Conservation (phyloP, 2,329 filamentous ascomycete genomes). For the Metarhizium rileyi region DNA sequence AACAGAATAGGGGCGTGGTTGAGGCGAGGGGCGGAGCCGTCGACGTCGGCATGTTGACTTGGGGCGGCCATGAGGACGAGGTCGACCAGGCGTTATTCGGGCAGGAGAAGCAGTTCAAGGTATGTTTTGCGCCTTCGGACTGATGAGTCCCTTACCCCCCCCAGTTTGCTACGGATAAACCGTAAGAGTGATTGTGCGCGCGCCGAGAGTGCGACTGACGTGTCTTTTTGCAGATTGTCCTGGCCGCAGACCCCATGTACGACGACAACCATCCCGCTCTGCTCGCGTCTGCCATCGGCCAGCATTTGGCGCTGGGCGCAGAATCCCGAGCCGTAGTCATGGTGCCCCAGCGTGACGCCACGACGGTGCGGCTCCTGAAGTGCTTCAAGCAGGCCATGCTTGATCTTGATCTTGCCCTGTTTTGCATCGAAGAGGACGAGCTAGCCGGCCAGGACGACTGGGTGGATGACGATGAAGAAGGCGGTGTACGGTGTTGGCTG, state of each 20-base stretch:
- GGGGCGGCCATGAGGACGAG: slow-evolving; percentile 46
- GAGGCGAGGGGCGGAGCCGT: slow-evolving; percentile 44
- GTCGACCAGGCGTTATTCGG: slow-evolving; percentile 36
- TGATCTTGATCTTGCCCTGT: slow-evolving; percentile 33
- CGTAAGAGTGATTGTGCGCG: too few species aligned
- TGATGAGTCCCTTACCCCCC: not conserved
- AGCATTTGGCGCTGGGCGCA: slow-evolving; percentile 49
- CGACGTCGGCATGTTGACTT: slow-evolving; percentile 61
- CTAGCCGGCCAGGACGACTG: slow-evolving; percentile 66
- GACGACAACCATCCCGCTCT: slow-evolving; percentile 71
- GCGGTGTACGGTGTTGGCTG: slow-evolving; percentile 57
- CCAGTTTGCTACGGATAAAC: not conserved
- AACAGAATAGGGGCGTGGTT: slow-evolving; percentile 50
- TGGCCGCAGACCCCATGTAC: slow-evolving; percentile 83
- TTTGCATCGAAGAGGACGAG: slow-evolving; percentile 49
- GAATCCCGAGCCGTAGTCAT: slow-evolving; percentile 65
- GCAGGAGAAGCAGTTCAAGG: slow-evolving; percentile 40
- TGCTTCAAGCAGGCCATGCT: slow-evolving; percentile 55
- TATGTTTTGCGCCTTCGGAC: slow-evolving; percentile 12
- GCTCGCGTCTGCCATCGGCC: slow-evolving; percentile 58
- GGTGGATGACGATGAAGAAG: slow-evolving; percentile 42
- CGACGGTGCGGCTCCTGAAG: slow-evolving; percentile 49
- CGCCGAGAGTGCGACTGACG: not conserved
- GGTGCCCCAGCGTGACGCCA: slow-evolving; percentile 67
- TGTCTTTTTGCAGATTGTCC: slow-evolving; percentile 46